Conservation (phyloP, 2,329 filamentous ascomycete species). For the Trichoderma simmonsii region DNA sequence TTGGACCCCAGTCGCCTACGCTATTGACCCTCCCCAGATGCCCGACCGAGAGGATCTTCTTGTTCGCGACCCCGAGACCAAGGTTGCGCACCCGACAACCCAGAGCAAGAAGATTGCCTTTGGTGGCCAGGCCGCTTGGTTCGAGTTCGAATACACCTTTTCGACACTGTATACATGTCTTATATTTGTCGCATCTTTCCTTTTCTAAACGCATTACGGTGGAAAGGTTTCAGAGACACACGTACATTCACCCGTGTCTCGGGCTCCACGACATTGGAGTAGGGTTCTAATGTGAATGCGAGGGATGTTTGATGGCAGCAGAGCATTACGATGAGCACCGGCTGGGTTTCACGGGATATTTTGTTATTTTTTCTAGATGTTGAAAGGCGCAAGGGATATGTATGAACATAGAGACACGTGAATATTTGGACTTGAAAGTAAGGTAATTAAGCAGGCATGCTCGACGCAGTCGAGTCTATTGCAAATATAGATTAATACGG, state of each 20-base stretch:
- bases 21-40: slow-evolving; percentile 56
- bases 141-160: slow-evolving; percentile 53
- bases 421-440: slow-evolving; percentile 5
- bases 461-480: slow-evolving; percentile 9
- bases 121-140: slow-evolving; percentile 52
- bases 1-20: slow-evolving; percentile 59
- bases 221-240: neutral
- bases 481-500: slow-evolving; percentile 19
- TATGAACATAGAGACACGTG: slow-evolving; percentile 19
- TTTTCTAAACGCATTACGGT: slow-evolving; percentile 24
- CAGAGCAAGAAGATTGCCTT: slow-evolving; percentile 55
- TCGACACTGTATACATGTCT: slow-evolving; percentile 49
- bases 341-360: slow-evolving; percentile 2
- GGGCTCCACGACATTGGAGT: neutral
- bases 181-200: slow-evolving; percentile 45
- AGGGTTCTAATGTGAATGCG: neutral
- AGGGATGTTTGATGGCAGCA: neutral
- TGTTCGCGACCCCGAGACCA: slow-evolving; percentile 51
- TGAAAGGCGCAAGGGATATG: slow-evolving; percentile 16
- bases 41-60: slow-evolving; percentile 57
- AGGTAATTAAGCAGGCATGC: slow-evolving; percentile 1
- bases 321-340: slow-evolving; percentile 5
- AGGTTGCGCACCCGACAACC: slow-evolving; percentile 50
- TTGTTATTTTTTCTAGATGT: neutral
- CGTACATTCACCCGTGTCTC: slow-evolving; percentile 7